Conservation (phyloP, 331 rosid genomes). For the Quercus lobata region DNA sequence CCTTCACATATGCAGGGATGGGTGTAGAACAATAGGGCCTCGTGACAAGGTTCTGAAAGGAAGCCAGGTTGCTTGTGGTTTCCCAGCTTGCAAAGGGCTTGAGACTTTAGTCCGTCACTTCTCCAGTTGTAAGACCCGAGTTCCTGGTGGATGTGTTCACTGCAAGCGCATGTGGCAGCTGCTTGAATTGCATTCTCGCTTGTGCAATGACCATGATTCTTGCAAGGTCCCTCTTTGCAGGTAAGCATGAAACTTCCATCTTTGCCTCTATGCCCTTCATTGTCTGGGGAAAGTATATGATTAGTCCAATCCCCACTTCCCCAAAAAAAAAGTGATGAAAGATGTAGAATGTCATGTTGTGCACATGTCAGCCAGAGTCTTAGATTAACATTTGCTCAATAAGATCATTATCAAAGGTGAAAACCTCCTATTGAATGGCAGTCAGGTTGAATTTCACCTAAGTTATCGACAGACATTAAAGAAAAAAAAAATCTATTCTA, state of each 20-base stretch:
- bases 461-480: neutral
- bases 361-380: too few species aligned
- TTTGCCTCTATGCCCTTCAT: neutral
- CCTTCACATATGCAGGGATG: conserved; percentile 54
- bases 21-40: conserved; percentile 58
- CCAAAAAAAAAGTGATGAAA: too few species aligned
- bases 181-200: conserved; percentile 51
- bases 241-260: neutral
- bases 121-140: conserved; percentile 41
- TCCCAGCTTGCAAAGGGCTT: conserved; percentile 52
- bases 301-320: too few species aligned
- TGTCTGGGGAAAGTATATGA: neutral
- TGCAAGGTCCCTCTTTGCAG: conserved; percentile 63
- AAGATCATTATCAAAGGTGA: too few species aligned
- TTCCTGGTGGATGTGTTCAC: conserved; percentile 47
- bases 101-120: conserved; percentile 50
- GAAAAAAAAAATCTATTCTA: too few species aligned
- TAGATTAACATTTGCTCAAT: too few species aligned
- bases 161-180: conserved; percentile 74
- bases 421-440: too few species aligned
- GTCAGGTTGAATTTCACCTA: neutral
- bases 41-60: conserved; percentile 36
- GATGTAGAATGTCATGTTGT: too few species aligned
- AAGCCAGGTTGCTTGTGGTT: conserved; percentile 29
- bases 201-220: conserved; percentile 37